Conservation (phyloP, 306 rosid genomes). For the Hippophae tibetana region DNA sequence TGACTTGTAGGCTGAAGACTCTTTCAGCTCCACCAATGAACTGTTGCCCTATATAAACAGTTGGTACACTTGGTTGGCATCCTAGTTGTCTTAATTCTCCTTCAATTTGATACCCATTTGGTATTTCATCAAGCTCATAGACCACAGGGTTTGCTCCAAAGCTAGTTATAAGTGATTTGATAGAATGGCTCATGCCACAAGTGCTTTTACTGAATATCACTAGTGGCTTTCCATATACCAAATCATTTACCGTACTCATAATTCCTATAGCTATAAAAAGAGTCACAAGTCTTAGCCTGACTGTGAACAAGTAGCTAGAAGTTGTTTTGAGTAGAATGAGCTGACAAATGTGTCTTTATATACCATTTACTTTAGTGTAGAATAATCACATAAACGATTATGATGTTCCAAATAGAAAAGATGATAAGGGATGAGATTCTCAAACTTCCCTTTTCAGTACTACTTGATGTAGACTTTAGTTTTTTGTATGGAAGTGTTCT, state of each 20-base stretch:
- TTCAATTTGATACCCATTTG: conserved; percentile 53
- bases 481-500: no score
- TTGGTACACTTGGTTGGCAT: conserved; percentile 56
- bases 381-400: no score
- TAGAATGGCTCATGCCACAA: conserved; percentile 56
- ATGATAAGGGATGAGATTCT: no score
- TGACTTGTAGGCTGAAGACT: conserved; percentile 55
- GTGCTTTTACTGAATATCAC: conserved; percentile 78
- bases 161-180: conserved; percentile 45
- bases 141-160: conserved; percentile 61
- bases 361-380: no score
- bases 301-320: no score
- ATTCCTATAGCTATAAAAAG: no score
- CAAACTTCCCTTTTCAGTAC: no score
- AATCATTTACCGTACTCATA: conserved; percentile 3
- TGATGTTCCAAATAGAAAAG: no score
- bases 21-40: conserved; percentile 56
- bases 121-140: conserved; percentile 62
- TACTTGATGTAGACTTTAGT: no score
- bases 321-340: no score
- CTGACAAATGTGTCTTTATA: no score
- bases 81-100: conserved; percentile 50
- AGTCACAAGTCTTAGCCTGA: no score
- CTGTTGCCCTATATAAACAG: conserved; percentile 61
- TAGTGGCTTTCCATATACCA: conserved; percentile 58